Evolutionary conservation across 1,284 basidiomycete genomes (phyloP).

Genomic region (Coriolopsis trogii): DNA sequence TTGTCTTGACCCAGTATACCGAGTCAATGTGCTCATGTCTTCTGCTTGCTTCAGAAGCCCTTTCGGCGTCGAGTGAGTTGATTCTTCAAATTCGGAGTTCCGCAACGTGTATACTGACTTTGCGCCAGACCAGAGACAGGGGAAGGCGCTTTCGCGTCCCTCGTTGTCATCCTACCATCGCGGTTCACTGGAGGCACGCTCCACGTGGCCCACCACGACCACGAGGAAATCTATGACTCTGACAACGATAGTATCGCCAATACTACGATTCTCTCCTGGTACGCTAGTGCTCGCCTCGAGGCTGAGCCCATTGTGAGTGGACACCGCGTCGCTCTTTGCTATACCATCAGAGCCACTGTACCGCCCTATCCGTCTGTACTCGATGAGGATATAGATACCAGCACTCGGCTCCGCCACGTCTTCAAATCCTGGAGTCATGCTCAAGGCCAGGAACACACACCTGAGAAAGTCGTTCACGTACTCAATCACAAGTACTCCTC

Average conservation of each 20-base stretch:
- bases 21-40: not conserved
- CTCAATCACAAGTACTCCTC: slow-evolving; percentile 33
- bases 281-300: slow-evolving; percentile 49
- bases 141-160: slow-evolving; percentile 47
- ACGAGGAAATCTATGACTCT: slow-evolving; percentile 37
- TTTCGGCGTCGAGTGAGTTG: not conserved
- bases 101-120: not conserved
- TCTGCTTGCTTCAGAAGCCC: not conserved
- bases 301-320: too few species aligned
- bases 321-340: too few species aligned
- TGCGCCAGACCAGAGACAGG: slow-evolving; percentile 40
- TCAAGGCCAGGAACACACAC: too few species aligned
- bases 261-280: slow-evolving; percentile 47
- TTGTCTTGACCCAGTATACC: not conserved
- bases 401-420: too few species aligned
- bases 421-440: too few species aligned
- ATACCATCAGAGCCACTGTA: too few species aligned
- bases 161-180: slow-evolving; percentile 47
- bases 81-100: not conserved
- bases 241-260: slow-evolving; percentile 29
- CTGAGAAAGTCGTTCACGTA: slow-evolving; percentile 31
- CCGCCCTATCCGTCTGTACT: too few species aligned
- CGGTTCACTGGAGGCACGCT: slow-evolving; percentile 44
- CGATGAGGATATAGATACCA: too few species aligned
- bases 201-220: slow-evolving; percentile 39